phyloP scores from a whole-genome alignment of 441 rosid species.

The Pelargonium exstipulatum region DNA sequence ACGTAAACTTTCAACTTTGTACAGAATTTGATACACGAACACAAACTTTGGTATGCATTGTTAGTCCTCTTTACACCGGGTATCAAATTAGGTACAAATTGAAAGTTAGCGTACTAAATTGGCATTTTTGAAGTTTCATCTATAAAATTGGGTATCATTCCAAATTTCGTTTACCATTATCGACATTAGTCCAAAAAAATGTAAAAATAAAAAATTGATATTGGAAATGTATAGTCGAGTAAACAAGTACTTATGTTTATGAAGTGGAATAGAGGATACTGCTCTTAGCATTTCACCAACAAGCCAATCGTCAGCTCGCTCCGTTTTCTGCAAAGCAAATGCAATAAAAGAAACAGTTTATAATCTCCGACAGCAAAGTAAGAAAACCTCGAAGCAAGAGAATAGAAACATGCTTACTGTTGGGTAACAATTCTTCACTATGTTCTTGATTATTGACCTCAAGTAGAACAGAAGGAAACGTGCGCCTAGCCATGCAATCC shows the following conservation, averaged over 20 bases:
- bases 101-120: no score
- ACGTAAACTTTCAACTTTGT: no score
- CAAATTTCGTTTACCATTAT: no score
- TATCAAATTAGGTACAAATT: no score
- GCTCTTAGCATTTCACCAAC: slow-evolving; percentile 77
- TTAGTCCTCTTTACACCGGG: no score
- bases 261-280: slow-evolving; percentile 50
- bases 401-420: slow-evolving; percentile 39
- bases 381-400: slow-evolving; percentile 1
- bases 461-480: slow-evolving; percentile 55
- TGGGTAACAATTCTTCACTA: slow-evolving; percentile 70
- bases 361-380: slow-evolving; percentile 6
- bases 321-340: slow-evolving; percentile 45
- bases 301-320: slow-evolving; percentile 78
- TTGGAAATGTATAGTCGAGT: background rate
- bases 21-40: no score
- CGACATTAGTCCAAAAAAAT: no score
- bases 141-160: no score
- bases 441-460: slow-evolving; percentile 46
- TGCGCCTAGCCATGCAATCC: slow-evolving; percentile 58
- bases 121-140: no score
- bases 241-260: background rate
- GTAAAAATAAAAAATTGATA: background rate
- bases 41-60: no score
- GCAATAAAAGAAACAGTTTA: slow-evolving; percentile 9